These are phyloP conservation scores for Boletellus ananiceps DNA, from an alignment of 768 basidiomycete species.

Conservation along the genomic window DNA sequence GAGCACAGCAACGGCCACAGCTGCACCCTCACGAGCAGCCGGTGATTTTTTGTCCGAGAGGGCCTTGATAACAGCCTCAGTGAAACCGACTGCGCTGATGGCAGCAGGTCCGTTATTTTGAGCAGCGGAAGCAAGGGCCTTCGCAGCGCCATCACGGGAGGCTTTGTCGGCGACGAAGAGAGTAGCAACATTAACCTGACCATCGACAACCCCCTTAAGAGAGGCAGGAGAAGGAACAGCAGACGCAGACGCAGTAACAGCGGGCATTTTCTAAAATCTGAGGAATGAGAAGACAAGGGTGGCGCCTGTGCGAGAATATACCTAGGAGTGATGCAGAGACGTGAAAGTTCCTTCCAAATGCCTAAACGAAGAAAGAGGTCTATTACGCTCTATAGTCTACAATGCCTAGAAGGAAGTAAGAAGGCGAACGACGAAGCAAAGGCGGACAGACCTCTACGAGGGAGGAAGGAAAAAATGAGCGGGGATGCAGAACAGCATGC, in stretches of 20 bases:
- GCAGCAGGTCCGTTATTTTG: slow-evolving; percentile 83
- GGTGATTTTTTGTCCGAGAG: slow-evolving; percentile 95
- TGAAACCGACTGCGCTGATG: slow-evolving; percentile 65
- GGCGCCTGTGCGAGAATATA: slow-evolving; percentile 23
- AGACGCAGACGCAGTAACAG: slow-evolving; percentile 63
- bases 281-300: not conserved
- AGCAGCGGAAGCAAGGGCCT: slow-evolving; percentile 63
- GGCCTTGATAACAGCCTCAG: slow-evolving; percentile 73
- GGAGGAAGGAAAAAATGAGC: slow-evolving; percentile 27
- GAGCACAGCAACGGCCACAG: slow-evolving; percentile 61
- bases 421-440: not conserved
- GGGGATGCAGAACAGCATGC: slow-evolving; percentile 26
- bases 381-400: slow-evolving; percentile 46
- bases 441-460: slow-evolving; percentile 32
- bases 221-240: slow-evolving; percentile 58
- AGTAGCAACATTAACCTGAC: slow-evolving; percentile 64
- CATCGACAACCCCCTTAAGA: slow-evolving; percentile 66
- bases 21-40: slow-evolving; percentile 86
- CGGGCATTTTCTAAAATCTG: slow-evolving; percentile 74
- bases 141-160: slow-evolving; percentile 66
- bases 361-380: slow-evolving; percentile 58
- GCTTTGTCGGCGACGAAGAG: slow-evolving; percentile 87
- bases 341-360: slow-evolving; percentile 37
- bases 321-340: slow-evolving; percentile 38
- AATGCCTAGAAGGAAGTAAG: slow-evolving; percentile 30